Percentiles rank a stretch among this genome's conserved stretches.
Evolutionary conservation across 2,329 filamentous ascomycete genomes (phyloP).

Genomic region (Blastomyces percursus): DNA sequence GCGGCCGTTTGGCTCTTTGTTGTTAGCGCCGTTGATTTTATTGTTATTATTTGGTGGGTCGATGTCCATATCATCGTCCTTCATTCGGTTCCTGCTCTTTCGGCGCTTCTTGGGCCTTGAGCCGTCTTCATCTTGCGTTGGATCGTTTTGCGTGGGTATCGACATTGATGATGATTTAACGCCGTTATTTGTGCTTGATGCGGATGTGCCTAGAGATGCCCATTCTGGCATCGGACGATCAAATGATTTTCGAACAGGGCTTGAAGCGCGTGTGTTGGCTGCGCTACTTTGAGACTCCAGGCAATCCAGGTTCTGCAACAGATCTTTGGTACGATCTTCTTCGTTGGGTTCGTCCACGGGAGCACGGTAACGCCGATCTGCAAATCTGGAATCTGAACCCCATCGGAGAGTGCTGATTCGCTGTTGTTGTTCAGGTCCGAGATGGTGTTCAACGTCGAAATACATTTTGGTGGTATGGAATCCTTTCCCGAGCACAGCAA

Average conservation of each 20-base stretch:
- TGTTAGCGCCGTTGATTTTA: neutral
- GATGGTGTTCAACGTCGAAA: slow-evolving; percentile 26
- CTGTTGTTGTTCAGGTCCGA: slow-evolving; percentile 26
- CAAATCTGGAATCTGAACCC: slow-evolving; percentile 59
- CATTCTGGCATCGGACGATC: slow-evolving; percentile 6
- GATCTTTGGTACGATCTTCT: slow-evolving; percentile 46
- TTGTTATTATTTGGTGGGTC: slow-evolving; percentile 9
- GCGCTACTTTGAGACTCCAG: slow-evolving; percentile 48
- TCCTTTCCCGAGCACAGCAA: slow-evolving; percentile 13
- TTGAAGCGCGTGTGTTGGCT: slow-evolving; percentile 49
- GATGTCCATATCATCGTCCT: slow-evolving; percentile 35
- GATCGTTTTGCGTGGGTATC: neutral
- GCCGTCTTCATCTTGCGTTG: slow-evolving; percentile 27
- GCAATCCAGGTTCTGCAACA: slow-evolving; percentile 48
- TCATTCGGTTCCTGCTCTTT: slow-evolving; percentile 43
- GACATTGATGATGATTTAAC: neutral
- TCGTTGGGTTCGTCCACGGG: slow-evolving; percentile 46
- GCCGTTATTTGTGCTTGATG: neutral
- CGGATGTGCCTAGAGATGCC: neutral
- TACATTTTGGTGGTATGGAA: slow-evolving; percentile 31
- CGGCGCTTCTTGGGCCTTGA: slow-evolving; percentile 37
- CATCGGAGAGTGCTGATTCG: slow-evolving; percentile 44
- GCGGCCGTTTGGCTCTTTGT: neutral
- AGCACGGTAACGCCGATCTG: slow-evolving; percentile 49
- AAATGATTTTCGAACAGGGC: slow-evolving; percentile 33